phyloP scores from a whole-genome alignment of 257 asterid species.

The Capsicum pubescens region DNA sequence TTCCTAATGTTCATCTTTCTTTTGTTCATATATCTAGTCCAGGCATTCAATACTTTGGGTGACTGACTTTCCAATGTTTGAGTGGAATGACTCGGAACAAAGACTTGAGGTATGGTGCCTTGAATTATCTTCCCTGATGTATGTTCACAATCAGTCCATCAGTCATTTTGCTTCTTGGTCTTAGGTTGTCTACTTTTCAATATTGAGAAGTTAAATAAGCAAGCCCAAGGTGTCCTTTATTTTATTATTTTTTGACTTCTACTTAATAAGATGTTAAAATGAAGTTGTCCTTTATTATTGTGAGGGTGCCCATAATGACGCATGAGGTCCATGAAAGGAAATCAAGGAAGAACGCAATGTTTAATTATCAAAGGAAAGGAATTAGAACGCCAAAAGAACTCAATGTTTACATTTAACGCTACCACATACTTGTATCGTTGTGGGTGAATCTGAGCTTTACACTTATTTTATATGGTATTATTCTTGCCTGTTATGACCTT shows the following conservation, averaged over 20 bases:
- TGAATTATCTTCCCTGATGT: slow-evolving; percentile 23
- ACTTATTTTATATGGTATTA: slow-evolving; percentile 12
- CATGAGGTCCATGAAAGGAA: neutral
- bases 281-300: slow-evolving; percentile 21
- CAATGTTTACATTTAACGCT: neutral
- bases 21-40: slow-evolving; percentile 53
- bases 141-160: slow-evolving; percentile 18
- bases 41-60: slow-evolving; percentile 93
- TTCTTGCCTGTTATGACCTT: neutral
- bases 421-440: neutral
- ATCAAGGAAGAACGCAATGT: neutral
- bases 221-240: slow-evolving; percentile 18
- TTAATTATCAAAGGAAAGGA: neutral
- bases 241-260: neutral
- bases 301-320: neutral
- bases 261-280: too few species aligned
- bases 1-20: slow-evolving; percentile 32
- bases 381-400: slow-evolving; percentile 9
- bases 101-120: slow-evolving; percentile 76
- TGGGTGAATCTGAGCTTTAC: slow-evolving; percentile 16
- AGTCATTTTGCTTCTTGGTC: slow-evolving; percentile 3
- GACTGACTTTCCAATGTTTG: slow-evolving; percentile 99
- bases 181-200: slow-evolving; percentile 16
- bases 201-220: slow-evolving; percentile 23
- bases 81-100: slow-evolving; percentile 91